A percentile compares a stretch with the other conserved stretches of the same genome.
These are phyloP conservation scores for Rhizoctonia solani DNA, from an alignment of 1,284 basidiomycete species.

Conservation along the genomic window DNA sequence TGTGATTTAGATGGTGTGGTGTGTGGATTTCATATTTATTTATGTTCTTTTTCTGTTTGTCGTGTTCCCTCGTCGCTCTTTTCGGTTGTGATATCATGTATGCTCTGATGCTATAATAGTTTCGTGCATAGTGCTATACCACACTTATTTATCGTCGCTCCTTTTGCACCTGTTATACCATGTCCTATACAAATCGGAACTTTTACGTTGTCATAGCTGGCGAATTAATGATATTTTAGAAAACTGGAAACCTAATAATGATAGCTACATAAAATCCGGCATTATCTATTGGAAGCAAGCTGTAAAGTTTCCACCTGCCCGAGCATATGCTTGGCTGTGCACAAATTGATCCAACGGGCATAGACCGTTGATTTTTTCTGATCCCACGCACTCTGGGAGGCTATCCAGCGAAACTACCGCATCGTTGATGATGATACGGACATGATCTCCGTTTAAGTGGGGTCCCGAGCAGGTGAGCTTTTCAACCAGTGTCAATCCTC, in stretches of 20 bases:
- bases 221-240: too few species aligned
- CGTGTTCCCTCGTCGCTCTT: too few species aligned
- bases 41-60: too few species aligned
- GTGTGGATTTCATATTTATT: background rate
- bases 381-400: conserved; percentile 35
- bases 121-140: too few species aligned
- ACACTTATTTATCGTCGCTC: too few species aligned
- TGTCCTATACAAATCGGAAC: too few species aligned
- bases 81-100: too few species aligned
- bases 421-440: conserved; percentile 43
- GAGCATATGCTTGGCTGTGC: conserved; percentile 37
- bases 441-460: conserved; percentile 25
- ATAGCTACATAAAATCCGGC: too few species aligned
- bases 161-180: too few species aligned
- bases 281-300: conserved; percentile 2
- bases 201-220: too few species aligned
- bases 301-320: conserved; percentile 33
- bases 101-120: too few species aligned
- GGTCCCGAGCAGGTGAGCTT: conserved; percentile 13
- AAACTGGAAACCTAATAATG: too few species aligned
- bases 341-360: conserved; percentile 41
- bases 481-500: conserved; percentile 41
- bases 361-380: conserved; percentile 35
- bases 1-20: background rate
- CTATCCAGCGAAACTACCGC: conserved; percentile 38